phyloP scores from a whole-genome alignment of 2,329 filamentous ascomycete species.

The Fonsecaea erecta region DNA sequence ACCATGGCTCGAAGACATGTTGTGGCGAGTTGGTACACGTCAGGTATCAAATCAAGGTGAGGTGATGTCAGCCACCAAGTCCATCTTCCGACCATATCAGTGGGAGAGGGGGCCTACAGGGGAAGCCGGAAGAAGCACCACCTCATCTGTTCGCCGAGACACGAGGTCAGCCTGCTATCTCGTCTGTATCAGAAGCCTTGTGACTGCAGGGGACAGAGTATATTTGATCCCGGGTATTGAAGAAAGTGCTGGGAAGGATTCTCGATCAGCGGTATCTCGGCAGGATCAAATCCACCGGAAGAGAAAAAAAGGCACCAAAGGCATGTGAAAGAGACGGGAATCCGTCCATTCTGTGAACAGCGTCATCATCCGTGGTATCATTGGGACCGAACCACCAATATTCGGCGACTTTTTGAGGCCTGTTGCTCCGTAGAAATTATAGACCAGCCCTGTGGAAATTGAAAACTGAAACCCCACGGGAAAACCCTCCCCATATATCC shows the following conservation, averaged over 20 bases:
- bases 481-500: not conserved
- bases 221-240: not conserved
- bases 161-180: not conserved
- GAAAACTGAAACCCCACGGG: not conserved
- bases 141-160: not conserved
- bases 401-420: not conserved
- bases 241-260: not conserved
- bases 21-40: not conserved
- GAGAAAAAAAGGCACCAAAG: not conserved
- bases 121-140: not conserved
- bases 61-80: not conserved
- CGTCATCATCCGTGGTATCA: conserved; percentile 1
- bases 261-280: not conserved
- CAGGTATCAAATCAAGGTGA: not conserved
- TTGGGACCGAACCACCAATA: not conserved
- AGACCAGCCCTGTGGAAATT: not conserved
- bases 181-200: not conserved
- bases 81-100: not conserved
- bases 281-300: not conserved
- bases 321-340: not conserved
- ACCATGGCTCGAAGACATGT: too few species aligned
- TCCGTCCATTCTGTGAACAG: not conserved
- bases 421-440: not conserved
- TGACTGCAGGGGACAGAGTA: not conserved
- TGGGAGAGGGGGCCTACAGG: too few species aligned